Base-by-base conservation (phyloP, 2,329 filamentous ascomycete species). In the Epichloe gansuensis region DNA sequence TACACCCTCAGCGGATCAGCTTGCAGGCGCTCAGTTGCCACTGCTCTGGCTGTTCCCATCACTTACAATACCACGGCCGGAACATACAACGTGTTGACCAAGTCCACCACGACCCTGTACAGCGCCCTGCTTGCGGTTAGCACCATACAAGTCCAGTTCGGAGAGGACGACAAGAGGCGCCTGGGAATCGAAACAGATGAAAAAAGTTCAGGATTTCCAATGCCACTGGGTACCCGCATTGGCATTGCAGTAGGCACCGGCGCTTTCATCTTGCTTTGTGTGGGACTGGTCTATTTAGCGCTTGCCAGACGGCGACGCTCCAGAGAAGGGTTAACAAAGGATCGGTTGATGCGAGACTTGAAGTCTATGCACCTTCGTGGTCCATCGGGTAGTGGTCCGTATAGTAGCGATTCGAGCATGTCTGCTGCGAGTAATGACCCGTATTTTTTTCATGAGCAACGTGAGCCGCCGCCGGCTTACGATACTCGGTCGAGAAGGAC, bases 51-150 rank as follows among this genome's bases (percentile, higher is more conserved):
- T 23, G 62, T 68, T 4, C 66, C 67, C 25, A 66, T 66, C 45
- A 61, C 61, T 8, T 69, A 68, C 55, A 66, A 69, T 51, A 58
- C 58, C 21, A 66, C 65, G 15, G 66, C 63, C 11, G 59, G 61
- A 31, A 65, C 64, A 7, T 68, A 69, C 53, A 57, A 63, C n/a
- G 59, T 67, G 43, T 44, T 67, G 31, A 59, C 64, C n/a, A 59
- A 60, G 34, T 65, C 66, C 4, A 67, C 64, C 8, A 71, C 67
- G 11, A 70, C 67, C 1, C 55, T 71, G 5, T 66, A 65, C 38
- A 63, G 61, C 47, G 68, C 67, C 48, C 65, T 66, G 5, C 61
- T 69, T 25, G 68, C 66, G 4, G 66, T 70, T 9, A 63, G 68
- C 51, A 66, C 64, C 5, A 65, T 70, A 36, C 62, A 63, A 17